Evolutionary conservation across 2,329 filamentous ascomycete species (phyloP).

Genomic region (Penicillium sumatraense): DNA sequence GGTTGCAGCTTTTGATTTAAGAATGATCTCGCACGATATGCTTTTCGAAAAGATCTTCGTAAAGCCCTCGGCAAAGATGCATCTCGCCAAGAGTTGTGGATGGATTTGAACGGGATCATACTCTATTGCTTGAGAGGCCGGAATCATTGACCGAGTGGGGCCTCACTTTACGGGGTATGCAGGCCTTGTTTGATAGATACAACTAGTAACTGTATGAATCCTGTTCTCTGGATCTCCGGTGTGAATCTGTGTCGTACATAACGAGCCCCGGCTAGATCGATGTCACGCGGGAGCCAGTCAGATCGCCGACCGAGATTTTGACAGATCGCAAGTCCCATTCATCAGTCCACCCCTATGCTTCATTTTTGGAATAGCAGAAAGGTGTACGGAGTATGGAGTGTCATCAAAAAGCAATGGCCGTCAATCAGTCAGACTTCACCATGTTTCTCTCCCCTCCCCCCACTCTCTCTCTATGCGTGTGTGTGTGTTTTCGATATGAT

Average conservation of each 20-base stretch:
- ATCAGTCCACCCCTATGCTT: not conserved
- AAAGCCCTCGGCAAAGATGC: not conserved
- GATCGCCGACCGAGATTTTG: not conserved
- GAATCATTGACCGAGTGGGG: not conserved
- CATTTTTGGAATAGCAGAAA: not conserved
- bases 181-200: not conserved
- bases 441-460: too few relatives aligned
- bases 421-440: not conserved
- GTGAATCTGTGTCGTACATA: not conserved
- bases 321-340: slow-evolving; percentile 1
- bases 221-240: not conserved
- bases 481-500: too few relatives aligned
- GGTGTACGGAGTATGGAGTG: too few relatives aligned
- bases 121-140: not conserved
- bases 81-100: not conserved
- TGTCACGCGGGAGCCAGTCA: not conserved
- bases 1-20: not conserved
- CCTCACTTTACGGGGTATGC: too few relatives aligned
- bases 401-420: not conserved
- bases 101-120: not conserved
- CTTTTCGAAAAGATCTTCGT: not conserved
- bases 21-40: not conserved
- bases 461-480: too few relatives aligned
- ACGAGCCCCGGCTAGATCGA: slow-evolving; percentile 6
- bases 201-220: not conserved